Percentiles rank a stretch among this genome's conserved stretches.
These are phyloP conservation scores for Lyophyllum atratum DNA, from an alignment of 768 basidiomycete genomes.

Conservation along the genomic window DNA sequence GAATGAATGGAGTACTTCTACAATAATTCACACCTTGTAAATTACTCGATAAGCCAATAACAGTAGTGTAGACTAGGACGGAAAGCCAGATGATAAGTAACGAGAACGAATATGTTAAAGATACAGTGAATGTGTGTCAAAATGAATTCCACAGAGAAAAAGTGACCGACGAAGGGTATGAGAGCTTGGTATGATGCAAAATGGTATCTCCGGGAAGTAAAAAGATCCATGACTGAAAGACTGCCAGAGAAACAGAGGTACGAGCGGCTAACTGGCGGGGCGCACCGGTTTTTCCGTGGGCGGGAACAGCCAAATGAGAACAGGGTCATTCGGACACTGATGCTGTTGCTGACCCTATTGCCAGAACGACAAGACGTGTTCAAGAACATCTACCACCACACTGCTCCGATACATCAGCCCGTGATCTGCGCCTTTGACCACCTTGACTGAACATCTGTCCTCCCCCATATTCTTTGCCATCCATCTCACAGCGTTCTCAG, in stretches of 20 bases:
- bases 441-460: slow-evolving; percentile 73
- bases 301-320: background rate
- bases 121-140: slow-evolving; percentile 22
- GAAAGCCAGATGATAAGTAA: slow-evolving; percentile 10
- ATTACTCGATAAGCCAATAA: slow-evolving; percentile 13
- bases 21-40: slow-evolving; percentile 7
- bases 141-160: slow-evolving; percentile 3
- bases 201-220: slow-evolving; percentile 7
- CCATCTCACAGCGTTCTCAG: slow-evolving; percentile 88
- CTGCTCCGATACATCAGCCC: slow-evolving; percentile 90
- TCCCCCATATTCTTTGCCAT: slow-evolving; percentile 85
- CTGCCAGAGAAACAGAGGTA: background rate
- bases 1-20: background rate
- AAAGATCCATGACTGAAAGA: background rate
- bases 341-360: slow-evolving; percentile 25
- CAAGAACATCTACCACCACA: slow-evolving; percentile 85
- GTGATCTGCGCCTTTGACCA: slow-evolving; percentile 89
- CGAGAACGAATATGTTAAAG: slow-evolving; percentile 14
- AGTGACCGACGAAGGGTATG: slow-evolving; percentile 4
- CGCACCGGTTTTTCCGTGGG: background rate
- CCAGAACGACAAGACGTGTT: slow-evolving; percentile 65
- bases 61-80: slow-evolving; percentile 17
- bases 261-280: background rate
- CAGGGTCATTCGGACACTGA: background rate
- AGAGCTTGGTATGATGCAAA: slow-evolving; percentile 13